Conservation (phyloP, 176 grass and related monocot species). For the Hsuehochloa calcarea region DNA sequence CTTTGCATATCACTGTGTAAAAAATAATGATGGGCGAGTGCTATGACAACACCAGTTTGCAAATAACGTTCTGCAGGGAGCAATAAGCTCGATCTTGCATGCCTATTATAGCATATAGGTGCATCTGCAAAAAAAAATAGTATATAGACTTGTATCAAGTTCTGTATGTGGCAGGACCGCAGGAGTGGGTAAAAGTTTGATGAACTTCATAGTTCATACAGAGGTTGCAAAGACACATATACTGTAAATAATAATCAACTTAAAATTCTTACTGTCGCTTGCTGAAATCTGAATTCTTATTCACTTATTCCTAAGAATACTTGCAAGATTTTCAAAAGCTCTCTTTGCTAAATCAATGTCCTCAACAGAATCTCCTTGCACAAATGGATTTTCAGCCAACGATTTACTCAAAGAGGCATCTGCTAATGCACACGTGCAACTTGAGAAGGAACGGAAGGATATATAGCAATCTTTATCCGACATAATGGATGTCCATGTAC, state of each 20-base stretch:
- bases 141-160: background rate
- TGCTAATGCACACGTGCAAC: conserved; percentile 51
- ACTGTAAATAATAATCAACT: background rate
- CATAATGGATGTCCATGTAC: conserved; percentile 83
- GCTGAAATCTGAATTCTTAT: background rate
- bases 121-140: background rate
- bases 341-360: conserved; percentile 4
- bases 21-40: background rate
- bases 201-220: background rate
- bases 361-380: conserved; percentile 30
- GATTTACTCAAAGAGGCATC: conserved; percentile 54
- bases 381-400: conserved; percentile 39
- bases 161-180: background rate
- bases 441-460: conserved; percentile 59
- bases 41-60: background rate
- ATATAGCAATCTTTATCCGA: conserved; percentile 71
- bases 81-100: background rate
- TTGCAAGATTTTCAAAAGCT: background rate
- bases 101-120: background rate
- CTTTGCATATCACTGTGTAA: background rate
- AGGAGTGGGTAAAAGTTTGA: background rate
- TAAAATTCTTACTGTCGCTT: background rate
- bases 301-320: background rate
- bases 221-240: background rate
- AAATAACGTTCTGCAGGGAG: background rate